Base-by-base conservation (phyloP, 2,329 filamentous ascomycete genomes). In the Aulographum hederae region DNA sequence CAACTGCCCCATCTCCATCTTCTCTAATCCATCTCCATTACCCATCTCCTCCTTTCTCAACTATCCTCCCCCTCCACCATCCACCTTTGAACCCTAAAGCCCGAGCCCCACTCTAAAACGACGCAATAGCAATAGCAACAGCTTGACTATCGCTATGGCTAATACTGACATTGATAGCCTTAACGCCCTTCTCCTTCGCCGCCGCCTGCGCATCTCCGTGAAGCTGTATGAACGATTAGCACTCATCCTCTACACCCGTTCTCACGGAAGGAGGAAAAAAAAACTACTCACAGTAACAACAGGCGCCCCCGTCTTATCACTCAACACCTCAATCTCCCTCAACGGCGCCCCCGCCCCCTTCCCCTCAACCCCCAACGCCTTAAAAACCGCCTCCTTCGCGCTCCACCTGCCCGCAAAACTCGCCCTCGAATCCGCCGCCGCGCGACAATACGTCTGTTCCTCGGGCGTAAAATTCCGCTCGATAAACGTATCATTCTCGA, bases 341-440 rank as follows among this genome's bases (percentile, higher is more conserved):
- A 98, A 56, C 12, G 82, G 67, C 37, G 89, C 86, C 41, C 91
- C 89, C 6, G 78, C 85, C 38, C 89, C 89, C 57, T 79, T 75
- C 56, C 85, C 78, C 43, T 68, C 60, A 10, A 95, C 85, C 42
- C 85, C 84, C 11, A 98, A 65, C 23, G 81, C 84, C 70, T 98
- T 98, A 68, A 98, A 98, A 1, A 98, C 85, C 18, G 89, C 89
- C 60, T 98, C 89, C 63, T 98, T 98, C 21, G 89, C 89, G 46
- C 78, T 86, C 89, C 89, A 98, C 43, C 84, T 74, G 31, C 89
- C 89, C 4, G 86, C 82, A 56, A 94, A 98, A 32, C 82, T 91
- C 41, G 85, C 80, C 50, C 82, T 81, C 1, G 84, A 79, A 48
- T 69, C 76, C 4, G 82, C 61, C 12, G 81, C 76, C 47, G 76